These are phyloP conservation scores for Starmerella bombi DNA, from an alignment of 805 yeast species.

Conservation along the genomic window DNA sequence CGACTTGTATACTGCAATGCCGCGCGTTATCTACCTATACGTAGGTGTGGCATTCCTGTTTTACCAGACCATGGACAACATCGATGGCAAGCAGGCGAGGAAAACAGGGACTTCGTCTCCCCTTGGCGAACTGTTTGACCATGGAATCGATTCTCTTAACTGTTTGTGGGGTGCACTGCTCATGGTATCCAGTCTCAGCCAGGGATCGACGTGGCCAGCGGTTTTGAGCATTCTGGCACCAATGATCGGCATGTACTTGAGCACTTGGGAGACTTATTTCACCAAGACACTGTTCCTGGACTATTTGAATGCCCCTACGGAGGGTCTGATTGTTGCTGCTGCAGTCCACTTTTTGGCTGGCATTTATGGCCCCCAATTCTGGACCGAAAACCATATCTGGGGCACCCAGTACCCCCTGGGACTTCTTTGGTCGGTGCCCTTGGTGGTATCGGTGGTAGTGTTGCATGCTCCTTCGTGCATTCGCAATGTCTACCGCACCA, in stretches of 20 bases:
- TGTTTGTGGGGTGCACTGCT: conserved; percentile 68
- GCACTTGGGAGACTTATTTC: conserved; percentile 93
- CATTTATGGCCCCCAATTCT: conserved; percentile 36
- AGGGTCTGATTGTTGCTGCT: conserved; percentile 66
- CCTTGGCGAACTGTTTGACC: conserved; percentile 89
- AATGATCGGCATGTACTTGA: conserved; percentile 42
- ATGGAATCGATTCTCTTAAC: conserved; percentile 62
- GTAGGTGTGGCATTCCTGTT: conserved; percentile 73
- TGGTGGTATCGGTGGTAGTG: conserved; percentile 31
- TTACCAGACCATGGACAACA: conserved; percentile 94
- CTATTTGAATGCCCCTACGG: conserved; percentile 87
- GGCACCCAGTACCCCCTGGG: conserved; percentile 11
- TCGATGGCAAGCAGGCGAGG: conserved; percentile 94
- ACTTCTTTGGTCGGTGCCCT: conserved; percentile 23
- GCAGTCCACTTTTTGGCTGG: conserved; percentile 52
- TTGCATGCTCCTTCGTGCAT: conserved; percentile 57
- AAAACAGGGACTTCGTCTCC: conserved; percentile 91
- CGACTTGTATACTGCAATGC: conserved; percentile 42
- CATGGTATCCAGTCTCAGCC: conserved; percentile 59
- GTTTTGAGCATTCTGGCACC: conserved; percentile 29
- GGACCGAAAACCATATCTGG: conserved; percentile 8
- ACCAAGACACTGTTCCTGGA: conserved; percentile 75
- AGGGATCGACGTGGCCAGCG: conserved; percentile 52
- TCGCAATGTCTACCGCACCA: conserved; percentile 31
- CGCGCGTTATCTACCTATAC: conserved; percentile 64